Evolutionary conservation across 495 filamentous ascomycete species (phyloP), one percentile per base, ranked within the genome.

Genomic region (Jackrogersella minutella): DNA sequence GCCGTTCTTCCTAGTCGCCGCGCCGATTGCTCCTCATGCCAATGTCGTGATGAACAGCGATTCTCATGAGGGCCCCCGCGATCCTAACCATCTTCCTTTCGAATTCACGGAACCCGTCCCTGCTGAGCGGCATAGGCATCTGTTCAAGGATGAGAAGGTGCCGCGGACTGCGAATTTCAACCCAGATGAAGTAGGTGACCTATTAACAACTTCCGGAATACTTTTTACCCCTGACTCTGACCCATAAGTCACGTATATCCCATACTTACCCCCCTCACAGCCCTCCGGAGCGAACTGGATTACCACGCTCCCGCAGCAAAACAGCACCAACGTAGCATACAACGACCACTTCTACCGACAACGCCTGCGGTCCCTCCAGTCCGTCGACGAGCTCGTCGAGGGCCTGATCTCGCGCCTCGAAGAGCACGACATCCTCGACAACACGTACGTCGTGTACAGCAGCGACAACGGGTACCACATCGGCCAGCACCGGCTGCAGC

Each of bases 381-480:
- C 81, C 1, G 86, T 90, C 2, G 88, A 91, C 64, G 88, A 90
- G 68, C 72, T 90, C 1, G 82, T 91, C 0, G 83, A 87, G 17
- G 76, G 75, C 0, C 62, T 90, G 0, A 60, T 90, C 1, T 64
- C 70, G 0, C 81, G 81, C 1, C 79, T 91, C 0, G 77, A 81
- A 19, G 73, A 79, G 1, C 76, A 81, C 33, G 80, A 73, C 13
- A 68, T 86, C 24, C 66, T 89, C 13, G 85, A 89, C 19, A 81
- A 89, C 62, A 90, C 87, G 3, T 90, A 88, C 62, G 82, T 91
- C 30, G 81, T 90, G 55, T 90, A 87, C 69, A 87, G 85, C 4
- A 85, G 85, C 5, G 88, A 91, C 65, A 90, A 91, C 64, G 88
- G 88, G 0, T 91, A 85, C 70, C 87, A 90, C 67, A 87, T 91